Conservation (phyloP, 495 filamentous ascomycete genomes). For the Neurospora africana region DNA sequence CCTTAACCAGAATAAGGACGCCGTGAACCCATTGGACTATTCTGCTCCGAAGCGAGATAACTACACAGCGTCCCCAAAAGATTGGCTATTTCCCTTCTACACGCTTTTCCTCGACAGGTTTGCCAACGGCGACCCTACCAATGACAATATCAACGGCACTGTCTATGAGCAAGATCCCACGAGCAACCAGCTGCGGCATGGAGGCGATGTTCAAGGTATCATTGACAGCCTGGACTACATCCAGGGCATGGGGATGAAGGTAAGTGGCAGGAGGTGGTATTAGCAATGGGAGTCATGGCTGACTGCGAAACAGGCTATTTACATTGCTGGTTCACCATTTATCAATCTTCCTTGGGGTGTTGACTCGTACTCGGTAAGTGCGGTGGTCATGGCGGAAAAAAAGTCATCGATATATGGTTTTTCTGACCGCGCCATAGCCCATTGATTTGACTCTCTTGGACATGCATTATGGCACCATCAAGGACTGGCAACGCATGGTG, state of each 20-base stretch:
- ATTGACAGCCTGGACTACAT: slow-evolving; percentile 61
- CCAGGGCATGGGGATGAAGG: slow-evolving; percentile 60
- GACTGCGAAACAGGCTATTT: slow-evolving; percentile 41
- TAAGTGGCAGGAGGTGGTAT: neutral
- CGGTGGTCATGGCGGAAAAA: neutral
- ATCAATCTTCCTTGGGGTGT: slow-evolving; percentile 30
- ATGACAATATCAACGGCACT: slow-evolving; percentile 62
- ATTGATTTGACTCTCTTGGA: slow-evolving; percentile 47
- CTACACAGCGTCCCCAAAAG: slow-evolving; percentile 50
- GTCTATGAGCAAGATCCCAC: slow-evolving; percentile 57
- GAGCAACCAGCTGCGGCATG: slow-evolving; percentile 59
- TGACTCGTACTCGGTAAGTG: slow-evolving; percentile 46
- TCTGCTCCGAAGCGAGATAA: slow-evolving; percentile 47
- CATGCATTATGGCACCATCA: slow-evolving; percentile 28
- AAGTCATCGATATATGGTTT: neutral
- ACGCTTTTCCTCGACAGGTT: slow-evolving; percentile 58
- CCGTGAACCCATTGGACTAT: slow-evolving; percentile 50
- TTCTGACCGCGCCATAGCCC: slow-evolving; percentile 23
- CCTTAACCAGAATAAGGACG: slow-evolving; percentile 51
- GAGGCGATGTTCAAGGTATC: slow-evolving; percentile 56
- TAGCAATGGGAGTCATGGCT: neutral
- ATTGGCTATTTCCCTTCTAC: slow-evolving; percentile 64
- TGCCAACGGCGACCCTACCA: slow-evolving; percentile 59
- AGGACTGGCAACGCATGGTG: slow-evolving; percentile 52
- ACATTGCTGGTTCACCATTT: slow-evolving; percentile 51